Evolutionary conservation across 2,329 filamentous ascomycete species (phyloP).

Genomic region (Aspergillus costaricaensis): DNA sequence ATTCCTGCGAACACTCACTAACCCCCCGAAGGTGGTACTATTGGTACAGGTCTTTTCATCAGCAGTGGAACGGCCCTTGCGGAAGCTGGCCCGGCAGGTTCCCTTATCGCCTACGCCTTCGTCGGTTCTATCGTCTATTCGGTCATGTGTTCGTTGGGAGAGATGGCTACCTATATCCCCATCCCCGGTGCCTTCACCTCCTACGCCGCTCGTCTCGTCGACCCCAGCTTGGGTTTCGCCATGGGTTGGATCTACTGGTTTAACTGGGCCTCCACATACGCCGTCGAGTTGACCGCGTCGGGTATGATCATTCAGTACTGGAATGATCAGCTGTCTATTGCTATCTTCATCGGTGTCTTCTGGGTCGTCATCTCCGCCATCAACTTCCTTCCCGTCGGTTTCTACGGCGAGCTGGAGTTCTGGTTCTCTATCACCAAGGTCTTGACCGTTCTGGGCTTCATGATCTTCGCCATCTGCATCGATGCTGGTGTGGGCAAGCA

Average conservation of each 20-base stretch:
- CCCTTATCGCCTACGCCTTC: conserved; percentile 67
- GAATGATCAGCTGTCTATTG: conserved; percentile 62
- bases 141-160: conserved; percentile 65
- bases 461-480: conserved; percentile 74
- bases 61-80: conserved; percentile 64
- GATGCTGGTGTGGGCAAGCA: conserved; percentile 69
- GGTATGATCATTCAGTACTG: conserved; percentile 76
- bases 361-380: conserved; percentile 67
- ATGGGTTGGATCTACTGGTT: conserved; percentile 86
- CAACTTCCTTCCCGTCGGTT: conserved; percentile 70
- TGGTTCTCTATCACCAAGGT: conserved; percentile 73
- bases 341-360: conserved; percentile 72
- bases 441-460: conserved; percentile 74
- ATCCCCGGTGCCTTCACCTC: conserved; percentile 73
- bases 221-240: conserved; percentile 69
- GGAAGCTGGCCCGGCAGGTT: conserved; percentile 64
- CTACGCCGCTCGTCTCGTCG: conserved; percentile 76
- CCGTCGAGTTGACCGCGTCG: conserved; percentile 69
- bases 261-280: conserved; percentile 72
- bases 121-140: conserved; percentile 72
- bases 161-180: conserved; percentile 78
- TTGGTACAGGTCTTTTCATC: conserved; percentile 72
- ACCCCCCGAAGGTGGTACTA: conserved; percentile 55
- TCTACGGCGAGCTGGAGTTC: conserved; percentile 73
- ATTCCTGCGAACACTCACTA: not conserved